Conservation (phyloP, 1,139 yeast genomes). For the Hansenula anomala region DNA sequence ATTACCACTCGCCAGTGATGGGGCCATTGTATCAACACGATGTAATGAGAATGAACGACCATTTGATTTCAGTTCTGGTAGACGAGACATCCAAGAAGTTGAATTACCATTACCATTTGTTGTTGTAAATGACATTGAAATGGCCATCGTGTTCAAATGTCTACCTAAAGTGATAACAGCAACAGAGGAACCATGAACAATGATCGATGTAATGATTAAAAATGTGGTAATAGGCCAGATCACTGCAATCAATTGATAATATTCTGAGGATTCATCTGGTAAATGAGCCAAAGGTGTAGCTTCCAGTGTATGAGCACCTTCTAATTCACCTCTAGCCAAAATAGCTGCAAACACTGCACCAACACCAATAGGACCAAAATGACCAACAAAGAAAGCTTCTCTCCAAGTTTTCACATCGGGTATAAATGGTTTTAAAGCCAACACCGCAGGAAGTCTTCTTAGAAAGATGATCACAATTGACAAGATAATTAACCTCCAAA, state of each 20-base stretch:
- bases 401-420: slow-evolving; percentile 94
- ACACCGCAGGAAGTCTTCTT: slow-evolving; percentile 84
- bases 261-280: slow-evolving; percentile 50
- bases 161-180: slow-evolving; percentile 90
- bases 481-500: slow-evolving; percentile 80
- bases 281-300: slow-evolving; percentile 56
- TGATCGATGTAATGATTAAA: slow-evolving; percentile 77
- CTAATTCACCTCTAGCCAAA: slow-evolving; percentile 76
- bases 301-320: slow-evolving; percentile 44
- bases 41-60: slow-evolving; percentile 78
- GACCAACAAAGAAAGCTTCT: slow-evolving; percentile 94
- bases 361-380: slow-evolving; percentile 97
- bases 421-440: slow-evolving; percentile 72
- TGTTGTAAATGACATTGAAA: slow-evolving; percentile 85
- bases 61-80: slow-evolving; percentile 70
- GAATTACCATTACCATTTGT: slow-evolving; percentile 58
- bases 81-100: slow-evolving; percentile 78
- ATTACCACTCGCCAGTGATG: slow-evolving; percentile 11
- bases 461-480: slow-evolving; percentile 82
- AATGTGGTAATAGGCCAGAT: slow-evolving; percentile 93
- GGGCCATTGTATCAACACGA: slow-evolving; percentile 65
- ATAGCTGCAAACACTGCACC: slow-evolving; percentile 93
- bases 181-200: slow-evolving; percentile 95
- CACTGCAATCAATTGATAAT: slow-evolving; percentile 65
- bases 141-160: slow-evolving; percentile 85